Percentiles rank a stretch among this genome's conserved stretches.
These are phyloP conservation scores for Diaporthe citri DNA, from an alignment of 2,329 filamentous ascomycete species.

Conservation along the genomic window DNA sequence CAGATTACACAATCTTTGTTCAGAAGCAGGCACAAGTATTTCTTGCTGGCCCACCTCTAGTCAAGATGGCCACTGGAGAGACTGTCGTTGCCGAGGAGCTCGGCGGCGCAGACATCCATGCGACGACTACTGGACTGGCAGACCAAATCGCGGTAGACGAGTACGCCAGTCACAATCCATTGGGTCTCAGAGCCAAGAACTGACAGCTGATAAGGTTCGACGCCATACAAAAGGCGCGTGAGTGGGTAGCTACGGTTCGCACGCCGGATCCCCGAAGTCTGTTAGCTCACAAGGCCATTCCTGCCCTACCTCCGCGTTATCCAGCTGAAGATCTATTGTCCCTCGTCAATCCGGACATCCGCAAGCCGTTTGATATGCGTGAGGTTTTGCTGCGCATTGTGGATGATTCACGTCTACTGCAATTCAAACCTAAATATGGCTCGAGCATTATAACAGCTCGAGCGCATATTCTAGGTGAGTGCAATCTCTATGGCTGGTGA, in stretches of 20 bases:
- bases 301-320: not conserved
- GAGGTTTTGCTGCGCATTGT: constrained; percentile 7
- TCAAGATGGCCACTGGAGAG: constrained; percentile 8
- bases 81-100: not conserved
- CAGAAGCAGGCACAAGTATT: not conserved
- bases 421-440: constrained; percentile 3
- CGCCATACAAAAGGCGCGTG: not conserved
- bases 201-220: not conserved
- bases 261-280: not conserved
- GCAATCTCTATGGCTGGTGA: not conserved
- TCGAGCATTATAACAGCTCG: not conserved
- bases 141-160: not conserved
- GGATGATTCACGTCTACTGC: constrained; percentile 7
- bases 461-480: not conserved
- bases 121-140: not conserved
- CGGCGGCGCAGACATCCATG: not conserved
- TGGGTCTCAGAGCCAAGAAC: not conserved
- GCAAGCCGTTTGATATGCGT: not conserved
- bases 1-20: not conserved
- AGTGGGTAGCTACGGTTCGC: not conserved
- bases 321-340: not conserved
- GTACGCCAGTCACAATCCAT: not conserved
- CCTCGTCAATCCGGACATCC: not conserved
- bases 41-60: not conserved
- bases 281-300: not conserved